These are phyloP conservation scores for Neurospora sp. DNA, from an alignment of 495 filamentous ascomycete species.

Conservation along the genomic window DNA sequence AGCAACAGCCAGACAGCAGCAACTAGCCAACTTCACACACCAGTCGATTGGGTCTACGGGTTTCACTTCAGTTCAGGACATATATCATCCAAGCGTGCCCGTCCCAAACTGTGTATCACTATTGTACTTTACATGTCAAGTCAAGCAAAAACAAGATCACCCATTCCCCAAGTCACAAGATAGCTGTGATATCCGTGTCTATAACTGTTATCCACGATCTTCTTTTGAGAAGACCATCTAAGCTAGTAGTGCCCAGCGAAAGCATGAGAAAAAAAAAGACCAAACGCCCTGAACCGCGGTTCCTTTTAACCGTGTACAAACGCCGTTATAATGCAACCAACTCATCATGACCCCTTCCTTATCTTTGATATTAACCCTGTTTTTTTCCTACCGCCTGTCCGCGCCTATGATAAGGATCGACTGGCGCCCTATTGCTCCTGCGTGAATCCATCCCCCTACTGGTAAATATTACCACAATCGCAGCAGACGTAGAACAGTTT, in stretches of 20 bases:
- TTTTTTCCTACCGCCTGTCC: background rate
- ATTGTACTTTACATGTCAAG: too few species aligned
- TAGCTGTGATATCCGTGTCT: background rate
- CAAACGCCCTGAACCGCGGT: background rate
- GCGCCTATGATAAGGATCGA: background rate
- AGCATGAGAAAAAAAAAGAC: background rate
- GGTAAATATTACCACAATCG: slow-evolving; percentile 79
- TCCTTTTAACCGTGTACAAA: background rate
- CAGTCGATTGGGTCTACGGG: too few species aligned
- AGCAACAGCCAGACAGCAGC: too few species aligned
- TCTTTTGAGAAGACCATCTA: background rate
- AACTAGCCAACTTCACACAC: too few species aligned
- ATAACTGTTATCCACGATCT: background rate
- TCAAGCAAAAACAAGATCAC: too few species aligned
- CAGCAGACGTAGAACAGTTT: slow-evolving; percentile 98
- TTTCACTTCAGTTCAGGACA: too few species aligned
- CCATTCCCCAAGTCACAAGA: background rate
- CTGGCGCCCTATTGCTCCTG: background rate
- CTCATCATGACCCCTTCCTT: background rate
- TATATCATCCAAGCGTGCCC: too few species aligned
- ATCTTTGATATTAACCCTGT: background rate
- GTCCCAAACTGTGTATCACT: too few species aligned
- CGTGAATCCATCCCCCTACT: slow-evolving; percentile 19
- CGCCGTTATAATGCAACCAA: background rate
- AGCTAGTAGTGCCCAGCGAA: background rate